Base-by-base conservation (phyloP, 345 rosid species). In the Firmiana major region DNA sequence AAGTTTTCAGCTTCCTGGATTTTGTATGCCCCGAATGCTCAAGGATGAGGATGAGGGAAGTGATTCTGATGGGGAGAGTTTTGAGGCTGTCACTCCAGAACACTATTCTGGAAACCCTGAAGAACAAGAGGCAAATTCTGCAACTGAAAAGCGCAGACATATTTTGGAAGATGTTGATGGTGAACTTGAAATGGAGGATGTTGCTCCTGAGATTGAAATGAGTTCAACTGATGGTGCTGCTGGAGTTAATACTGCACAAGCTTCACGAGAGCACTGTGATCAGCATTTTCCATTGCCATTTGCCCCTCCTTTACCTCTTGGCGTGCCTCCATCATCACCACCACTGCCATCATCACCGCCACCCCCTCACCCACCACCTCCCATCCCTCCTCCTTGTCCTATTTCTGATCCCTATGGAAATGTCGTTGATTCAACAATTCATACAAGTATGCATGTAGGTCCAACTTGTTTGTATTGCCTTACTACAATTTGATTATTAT, bases 111-210 rank as follows among this genome's bases (percentile, higher is more conserved):
- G 85, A 72, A 54, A 59, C 60, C 87, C 83, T 81, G 89, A 90
- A 77, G 89, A 89, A 71, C 83, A 71, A 19, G 87, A 82, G 77
- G 75, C 71, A 60, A 75, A 71, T 31, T 74, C 82, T 75, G 78
- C 89, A 71, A 67, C 64, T 19, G 91, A 85, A 76, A 91, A 90
- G 82, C 97, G 84, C 78, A 87, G 92, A 40, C 95, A 84, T 79
- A 86, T 94, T 69, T 85, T 94, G 82, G 95, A 94, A 84, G 98
- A 94, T 77, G 97, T 94, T 72, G 98, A 94, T 72, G 97, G 94
- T 57, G 98, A 94, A 82, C 97, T 94, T 77, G 98, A 94, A 84
- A 94, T 94, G 98, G 98, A 94, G 86, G 98, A 94, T 75, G 94
- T 93, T 81, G 92, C 98, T 77, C 98, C 98, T 81, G 95, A 89